Percentiles rank a stretch among this genome's conserved stretches.
phyloP scores from a whole-genome alignment of 2,329 filamentous ascomycete genomes.

The Aquanectria penicillioides region DNA sequence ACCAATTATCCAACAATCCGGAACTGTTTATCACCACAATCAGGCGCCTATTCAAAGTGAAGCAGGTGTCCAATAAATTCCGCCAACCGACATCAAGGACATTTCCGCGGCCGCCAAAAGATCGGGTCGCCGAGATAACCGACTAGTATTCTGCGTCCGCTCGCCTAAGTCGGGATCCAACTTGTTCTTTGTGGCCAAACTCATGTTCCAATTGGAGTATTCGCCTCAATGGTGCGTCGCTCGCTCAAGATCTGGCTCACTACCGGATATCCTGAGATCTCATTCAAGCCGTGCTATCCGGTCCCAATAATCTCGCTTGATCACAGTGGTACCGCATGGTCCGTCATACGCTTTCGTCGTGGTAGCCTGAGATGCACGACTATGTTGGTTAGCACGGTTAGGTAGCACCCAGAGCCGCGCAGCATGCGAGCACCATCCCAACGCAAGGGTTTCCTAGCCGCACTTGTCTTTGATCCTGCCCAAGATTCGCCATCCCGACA shows the following conservation, averaged over 20 bases:
- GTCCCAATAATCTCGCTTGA: conserved; percentile 41
- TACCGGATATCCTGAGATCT: conserved; percentile 13
- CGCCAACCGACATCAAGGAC: background rate
- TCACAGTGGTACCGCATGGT: conserved; percentile 28
- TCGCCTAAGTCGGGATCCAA: conserved; percentile 11
- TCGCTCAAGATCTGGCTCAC: conserved; percentile 7
- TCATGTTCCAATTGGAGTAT: background rate
- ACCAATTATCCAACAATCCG: too few relatives aligned
- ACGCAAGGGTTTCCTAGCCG: conserved; percentile 7
- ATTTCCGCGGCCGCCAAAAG: background rate
- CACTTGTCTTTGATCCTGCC: conserved; percentile 12
- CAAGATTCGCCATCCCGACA: background rate
- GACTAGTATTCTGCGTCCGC: background rate
- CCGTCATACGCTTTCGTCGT: conserved; percentile 34
- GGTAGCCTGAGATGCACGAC: conserved; percentile 26
- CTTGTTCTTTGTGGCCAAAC: background rate
- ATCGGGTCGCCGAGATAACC: background rate
- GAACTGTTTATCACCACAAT: background rate
- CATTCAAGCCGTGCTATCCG: conserved; percentile 19
- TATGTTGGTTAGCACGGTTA: conserved; percentile 23
- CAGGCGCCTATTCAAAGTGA: background rate
- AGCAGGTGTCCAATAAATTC: background rate
- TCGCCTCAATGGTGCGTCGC: background rate
- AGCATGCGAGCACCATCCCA: conserved; percentile 16
- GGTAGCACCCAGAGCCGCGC: conserved; percentile 17